Evolutionary conservation across 306 rosid species (phyloP).

Genomic region (Quercus alba): DNA sequence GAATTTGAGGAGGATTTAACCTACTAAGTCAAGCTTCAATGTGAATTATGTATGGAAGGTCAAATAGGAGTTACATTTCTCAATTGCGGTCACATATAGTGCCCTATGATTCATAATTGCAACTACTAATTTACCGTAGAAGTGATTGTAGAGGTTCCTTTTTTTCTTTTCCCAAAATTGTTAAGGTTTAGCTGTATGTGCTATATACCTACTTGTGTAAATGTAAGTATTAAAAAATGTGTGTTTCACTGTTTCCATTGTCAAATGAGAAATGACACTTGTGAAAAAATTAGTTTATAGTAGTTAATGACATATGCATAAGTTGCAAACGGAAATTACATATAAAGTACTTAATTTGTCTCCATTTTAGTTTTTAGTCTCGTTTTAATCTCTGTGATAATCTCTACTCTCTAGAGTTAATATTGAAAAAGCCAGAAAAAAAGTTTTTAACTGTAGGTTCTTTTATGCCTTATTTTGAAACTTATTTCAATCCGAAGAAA

Average conservation of each 20-base stretch:
- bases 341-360: background rate
- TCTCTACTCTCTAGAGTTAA: too few species aligned
- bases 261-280: too few species aligned
- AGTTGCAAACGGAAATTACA: background rate
- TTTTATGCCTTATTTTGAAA: background rate
- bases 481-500: background rate
- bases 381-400: too few species aligned
- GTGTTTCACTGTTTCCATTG: too few species aligned
- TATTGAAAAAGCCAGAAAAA: too few species aligned
- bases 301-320: background rate
- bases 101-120: conserved; percentile 13
- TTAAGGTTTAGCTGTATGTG: background rate
- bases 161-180: background rate
- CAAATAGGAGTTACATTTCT: background rate
- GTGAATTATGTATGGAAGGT: background rate
- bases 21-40: background rate
- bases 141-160: background rate
- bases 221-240: background rate
- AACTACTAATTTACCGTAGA: conserved; percentile 3
- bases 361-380: too few species aligned
- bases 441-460: too few species aligned
- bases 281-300: background rate
- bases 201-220: background rate
- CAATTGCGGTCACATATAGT: background rate
- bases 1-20: background rate